Conservation (phyloP, 176 grass and related monocot genomes). For the Luzula sylvatica region DNA sequence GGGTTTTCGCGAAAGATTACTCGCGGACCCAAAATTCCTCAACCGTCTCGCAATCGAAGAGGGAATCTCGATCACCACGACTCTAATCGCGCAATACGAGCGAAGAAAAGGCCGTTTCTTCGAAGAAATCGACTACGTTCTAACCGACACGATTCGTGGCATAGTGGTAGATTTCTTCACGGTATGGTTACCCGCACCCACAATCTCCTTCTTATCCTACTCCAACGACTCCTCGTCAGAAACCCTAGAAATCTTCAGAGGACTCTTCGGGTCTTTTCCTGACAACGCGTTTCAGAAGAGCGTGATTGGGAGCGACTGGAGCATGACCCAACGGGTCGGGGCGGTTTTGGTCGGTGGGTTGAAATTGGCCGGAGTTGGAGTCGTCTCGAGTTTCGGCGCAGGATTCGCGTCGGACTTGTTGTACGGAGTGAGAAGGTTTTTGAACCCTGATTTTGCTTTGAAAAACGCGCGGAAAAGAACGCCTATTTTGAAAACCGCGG, state of each 20-base stretch:
- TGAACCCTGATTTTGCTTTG: constrained; percentile 43
- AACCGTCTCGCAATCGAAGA: constrained; percentile 90
- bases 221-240: constrained; percentile 53
- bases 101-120: constrained; percentile 78
- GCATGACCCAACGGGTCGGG: constrained; percentile 66
- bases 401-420: constrained; percentile 74
- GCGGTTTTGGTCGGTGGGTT: constrained; percentile 74
- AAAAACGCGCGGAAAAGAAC: constrained; percentile 37
- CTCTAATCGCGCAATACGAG: constrained; percentile 84
- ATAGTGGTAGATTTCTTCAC: constrained; percentile 97
- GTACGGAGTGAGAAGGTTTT: constrained; percentile 40
- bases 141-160: constrained; percentile 95
- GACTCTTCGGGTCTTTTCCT: constrained; percentile 66
- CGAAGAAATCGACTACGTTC: constrained; percentile 90
- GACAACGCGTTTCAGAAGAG: constrained; percentile 98
- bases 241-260: constrained; percentile 74
- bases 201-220: constrained; percentile 80
- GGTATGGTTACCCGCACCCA: constrained; percentile 96
- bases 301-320: constrained; percentile 55
- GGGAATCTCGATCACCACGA: constrained; percentile 83
- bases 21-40: constrained; percentile 89
- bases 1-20: constrained; percentile 92
- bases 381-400: constrained; percentile 91
- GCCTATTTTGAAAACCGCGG: constrained; percentile 66
- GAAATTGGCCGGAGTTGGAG: constrained; percentile 89